phyloP scores from a whole-genome alignment of 2,329 filamentous ascomycete genomes.

The Venturia asperata region DNA sequence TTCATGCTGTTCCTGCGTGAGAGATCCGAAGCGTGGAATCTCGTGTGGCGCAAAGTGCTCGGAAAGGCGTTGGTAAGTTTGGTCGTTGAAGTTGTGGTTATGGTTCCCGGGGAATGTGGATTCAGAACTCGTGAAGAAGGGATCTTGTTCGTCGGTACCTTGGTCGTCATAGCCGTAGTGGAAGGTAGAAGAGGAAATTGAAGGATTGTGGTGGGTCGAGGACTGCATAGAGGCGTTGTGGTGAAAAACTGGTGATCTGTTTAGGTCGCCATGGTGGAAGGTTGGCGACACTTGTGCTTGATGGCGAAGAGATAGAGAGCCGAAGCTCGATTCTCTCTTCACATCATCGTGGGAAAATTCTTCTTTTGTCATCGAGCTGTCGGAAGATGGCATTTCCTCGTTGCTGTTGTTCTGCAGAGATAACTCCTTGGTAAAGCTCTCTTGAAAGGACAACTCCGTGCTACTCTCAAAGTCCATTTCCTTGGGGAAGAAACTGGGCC shows the following conservation, averaged over 20 bases:
- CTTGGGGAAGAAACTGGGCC: neutral
- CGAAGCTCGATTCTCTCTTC: neutral
- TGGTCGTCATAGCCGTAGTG: neutral
- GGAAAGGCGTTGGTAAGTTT: constrained; percentile 1
- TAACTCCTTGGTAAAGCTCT: neutral
- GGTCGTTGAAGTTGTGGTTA: constrained; percentile 4
- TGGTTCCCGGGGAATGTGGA: constrained; percentile 4
- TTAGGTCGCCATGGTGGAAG: neutral
- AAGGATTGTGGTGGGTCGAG: neutral
- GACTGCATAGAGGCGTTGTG: neutral
- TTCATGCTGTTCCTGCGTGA: constrained; percentile 3
- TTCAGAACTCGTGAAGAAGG: neutral
- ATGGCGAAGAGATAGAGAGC: neutral
- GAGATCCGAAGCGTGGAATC: neutral
- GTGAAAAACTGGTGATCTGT: neutral
- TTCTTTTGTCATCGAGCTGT: neutral
- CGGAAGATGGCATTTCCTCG: neutral
- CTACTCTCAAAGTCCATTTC: constrained; percentile 8
- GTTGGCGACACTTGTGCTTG: neutral
- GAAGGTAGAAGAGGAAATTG: neutral
- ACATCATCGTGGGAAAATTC: neutral
- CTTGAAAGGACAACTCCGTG: neutral
- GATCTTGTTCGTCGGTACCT: neutral
- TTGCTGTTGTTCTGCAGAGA: neutral
- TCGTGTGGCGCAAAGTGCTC: constrained; percentile 5